Evolutionary conservation across 768 basidiomycete genomes (phyloP).

Genomic region (Fistulinella prunicolor): DNA sequence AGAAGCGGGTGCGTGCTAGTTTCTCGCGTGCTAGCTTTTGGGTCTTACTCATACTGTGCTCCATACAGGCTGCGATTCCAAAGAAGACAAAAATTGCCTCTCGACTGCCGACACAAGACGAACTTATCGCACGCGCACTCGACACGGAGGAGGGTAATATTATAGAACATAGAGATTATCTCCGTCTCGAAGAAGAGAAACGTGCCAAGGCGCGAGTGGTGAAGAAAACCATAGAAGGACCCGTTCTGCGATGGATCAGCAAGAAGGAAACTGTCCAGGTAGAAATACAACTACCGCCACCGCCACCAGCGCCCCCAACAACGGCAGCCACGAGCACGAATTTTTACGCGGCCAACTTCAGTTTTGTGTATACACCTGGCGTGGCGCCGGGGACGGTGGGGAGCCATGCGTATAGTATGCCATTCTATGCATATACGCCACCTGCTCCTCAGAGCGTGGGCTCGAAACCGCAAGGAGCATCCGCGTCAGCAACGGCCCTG

Average conservation of each 20-base stretch:
- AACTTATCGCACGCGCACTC: conserved; percentile 77
- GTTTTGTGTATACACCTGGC: conserved; percentile 20
- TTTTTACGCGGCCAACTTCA: conserved; percentile 17
- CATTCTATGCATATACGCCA: conserved; percentile 27
- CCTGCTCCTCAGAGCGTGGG: conserved; percentile 5
- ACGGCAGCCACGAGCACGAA: conserved; percentile 5
- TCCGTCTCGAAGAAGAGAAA: conserved; percentile 79
- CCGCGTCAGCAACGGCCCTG: background rate
- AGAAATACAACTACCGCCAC: conserved; percentile 19
- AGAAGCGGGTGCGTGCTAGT: conserved; percentile 48
- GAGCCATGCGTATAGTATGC: conserved; percentile 24
- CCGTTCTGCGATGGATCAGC: conserved; percentile 71
- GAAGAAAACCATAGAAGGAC: conserved; percentile 60
- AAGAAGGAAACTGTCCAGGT: conserved; percentile 56
- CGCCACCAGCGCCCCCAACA: conserved; percentile 30
- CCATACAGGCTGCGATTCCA: conserved; percentile 50
- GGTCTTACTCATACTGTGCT: background rate
- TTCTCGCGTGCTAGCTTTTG: background rate
- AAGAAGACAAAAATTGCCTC: conserved; percentile 57
- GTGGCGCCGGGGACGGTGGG: conserved; percentile 4
- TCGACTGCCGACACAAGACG: conserved; percentile 69
- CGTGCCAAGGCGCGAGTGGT: conserved; percentile 61
- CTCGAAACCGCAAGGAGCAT: conserved; percentile 9
- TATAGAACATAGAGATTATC: conserved; percentile 73
- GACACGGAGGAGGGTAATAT: conserved; percentile 88